Base-by-base conservation (phyloP, 257 asterid species). In the Capsicum chinense region DNA sequence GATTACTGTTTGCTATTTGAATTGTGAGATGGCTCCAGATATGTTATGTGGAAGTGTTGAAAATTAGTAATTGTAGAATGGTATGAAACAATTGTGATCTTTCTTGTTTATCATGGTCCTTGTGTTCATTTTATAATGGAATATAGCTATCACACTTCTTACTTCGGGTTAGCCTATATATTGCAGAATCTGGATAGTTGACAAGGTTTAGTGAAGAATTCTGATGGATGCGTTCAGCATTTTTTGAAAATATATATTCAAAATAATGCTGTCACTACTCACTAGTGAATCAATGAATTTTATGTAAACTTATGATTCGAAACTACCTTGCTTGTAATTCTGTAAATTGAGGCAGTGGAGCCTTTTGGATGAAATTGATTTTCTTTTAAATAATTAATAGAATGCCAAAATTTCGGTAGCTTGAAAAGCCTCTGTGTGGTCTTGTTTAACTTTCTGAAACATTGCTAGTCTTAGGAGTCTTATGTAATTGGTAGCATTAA, bases 41-140 rank as follows among this genome's bases (percentile, higher is more conserved):
- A 33, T 78, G 48, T 7, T 52, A 52, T 7, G 26, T 76, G 26
- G 64, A 54, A 0, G 14, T 26, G 81, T 76, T 14, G 63, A 52
- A 76, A 26, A 52, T 52, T 52, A 21, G 62, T 76, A 26, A 76
- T 21, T 76, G 6, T 52, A 56, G n/a, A 17, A 52, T 76, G 37
- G 13, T 21, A 14, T 48, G 80, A 50, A 50, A 3, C 39, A 76
- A 76, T 76, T 52, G 13, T 50, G 7, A 52, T 76, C 63, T 13
- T 52, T 52, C 39, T 13, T 76, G 62, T 21, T 76, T 48, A 50
- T 44, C n/a, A 52, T 26, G 62, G 47, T 52, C 44, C 21, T 76
- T 52, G 21, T 76, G 81, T 76, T 76, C 33, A 76, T 76, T 56
- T 74, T 76, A 76, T 21, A 76, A 21, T 21, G 81, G 57, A 52